phyloP scores from a whole-genome alignment of 352 stramenopile genomes.

The Pythium monospermum region DNA sequence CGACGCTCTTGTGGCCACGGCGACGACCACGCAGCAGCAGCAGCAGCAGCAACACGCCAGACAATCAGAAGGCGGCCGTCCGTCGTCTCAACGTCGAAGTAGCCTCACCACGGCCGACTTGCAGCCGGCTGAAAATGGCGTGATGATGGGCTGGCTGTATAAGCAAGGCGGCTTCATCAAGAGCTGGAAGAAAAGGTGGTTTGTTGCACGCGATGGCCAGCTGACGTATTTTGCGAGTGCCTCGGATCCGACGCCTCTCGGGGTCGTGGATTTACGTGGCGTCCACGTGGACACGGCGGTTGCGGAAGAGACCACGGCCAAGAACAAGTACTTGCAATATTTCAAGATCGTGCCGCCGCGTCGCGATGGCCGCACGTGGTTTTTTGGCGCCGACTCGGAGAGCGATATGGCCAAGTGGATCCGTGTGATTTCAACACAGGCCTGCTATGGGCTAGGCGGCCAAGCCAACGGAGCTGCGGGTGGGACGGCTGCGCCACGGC shows the following conservation, averaged over 20 bases:
- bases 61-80: neutral
- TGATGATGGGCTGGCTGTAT: conserved; percentile 68
- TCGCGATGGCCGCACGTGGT: conserved; percentile 62
- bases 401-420: conserved; percentile 72
- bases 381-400: conserved; percentile 65
- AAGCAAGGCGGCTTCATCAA: conserved; percentile 80
- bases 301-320: conserved; percentile 49
- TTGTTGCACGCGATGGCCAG: conserved; percentile 71
- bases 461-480: neutral
- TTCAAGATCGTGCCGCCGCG: conserved; percentile 64
- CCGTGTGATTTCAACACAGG: conserved; percentile 46
- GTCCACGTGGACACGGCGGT: conserved; percentile 58
- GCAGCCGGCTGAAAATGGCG: conserved; percentile 14
- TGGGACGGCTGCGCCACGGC: neutral
- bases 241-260: conserved; percentile 63
- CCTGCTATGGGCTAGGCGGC: conserved; percentile 25
- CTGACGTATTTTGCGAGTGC: conserved; percentile 73
- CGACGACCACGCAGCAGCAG: neutral
- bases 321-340: conserved; percentile 55
- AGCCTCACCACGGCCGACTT: conserved; percentile 5
- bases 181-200: conserved; percentile 85
- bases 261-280: conserved; percentile 51
- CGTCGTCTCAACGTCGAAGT: conserved; percentile 1
- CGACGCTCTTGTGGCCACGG: neutral
- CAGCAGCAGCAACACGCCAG: neutral